Percentiles rank a stretch among this genome's conserved stretches.
Conservation (phyloP, 805 yeast species). For the Tetrapisispora nanseiensis region DNA sequence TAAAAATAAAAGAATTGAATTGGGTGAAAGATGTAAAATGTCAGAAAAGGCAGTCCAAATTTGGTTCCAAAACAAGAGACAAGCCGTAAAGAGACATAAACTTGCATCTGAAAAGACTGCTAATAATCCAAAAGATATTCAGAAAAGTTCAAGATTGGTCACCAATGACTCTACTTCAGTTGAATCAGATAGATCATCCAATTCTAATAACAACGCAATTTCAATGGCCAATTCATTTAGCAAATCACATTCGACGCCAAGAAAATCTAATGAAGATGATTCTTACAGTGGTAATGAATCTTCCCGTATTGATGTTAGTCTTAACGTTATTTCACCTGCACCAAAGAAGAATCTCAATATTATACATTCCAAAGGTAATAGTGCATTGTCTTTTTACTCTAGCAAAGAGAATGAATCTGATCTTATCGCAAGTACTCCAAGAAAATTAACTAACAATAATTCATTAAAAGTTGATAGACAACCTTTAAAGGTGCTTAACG, state of each 20-base stretch:
- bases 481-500: slow-evolving; percentile 17
- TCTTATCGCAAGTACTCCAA: slow-evolving; percentile 3
- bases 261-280: not conserved
- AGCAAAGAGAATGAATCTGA: slow-evolving; percentile 14
- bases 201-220: too few species aligned
- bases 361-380: slow-evolving; percentile 17
- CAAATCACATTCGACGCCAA: not conserved
- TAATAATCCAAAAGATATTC: not conserved
- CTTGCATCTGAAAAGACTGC: slow-evolving; percentile 11
- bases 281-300: not conserved
- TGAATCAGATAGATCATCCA: not conserved
- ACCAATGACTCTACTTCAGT: not conserved
- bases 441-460: slow-evolving; percentile 1
- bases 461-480: slow-evolving; percentile 10
- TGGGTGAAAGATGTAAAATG: slow-evolving; percentile 79
- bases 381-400: slow-evolving; percentile 26
- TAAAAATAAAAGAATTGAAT: slow-evolving; percentile 60
- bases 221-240: not conserved
- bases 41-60: slow-evolving; percentile 96
- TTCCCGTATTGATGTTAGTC: not conserved
- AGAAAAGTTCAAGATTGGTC: too few species aligned
- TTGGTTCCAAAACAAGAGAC: slow-evolving; percentile 96
- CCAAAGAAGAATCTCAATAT: not conserved
- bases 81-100: slow-evolving; percentile 53
- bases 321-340: not conserved